Percentiles rank a stretch among this genome's conserved stretches.
Evolutionary conservation across 2,329 filamentous ascomycete species (phyloP).

Genomic region (Magnaporthiopsis incrustans): DNA sequence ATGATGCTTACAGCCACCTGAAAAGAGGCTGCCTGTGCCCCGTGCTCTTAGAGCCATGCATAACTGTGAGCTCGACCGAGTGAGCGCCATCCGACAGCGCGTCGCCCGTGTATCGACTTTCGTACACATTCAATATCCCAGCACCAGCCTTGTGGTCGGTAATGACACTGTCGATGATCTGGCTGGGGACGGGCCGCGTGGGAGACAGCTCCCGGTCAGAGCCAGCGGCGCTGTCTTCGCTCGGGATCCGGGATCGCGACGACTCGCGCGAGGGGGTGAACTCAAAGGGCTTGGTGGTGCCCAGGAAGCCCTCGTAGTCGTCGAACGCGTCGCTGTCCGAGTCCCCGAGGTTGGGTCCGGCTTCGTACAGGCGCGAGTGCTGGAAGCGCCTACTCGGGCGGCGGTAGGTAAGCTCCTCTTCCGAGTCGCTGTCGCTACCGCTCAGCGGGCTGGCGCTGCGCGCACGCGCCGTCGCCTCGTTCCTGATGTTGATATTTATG

Average conservation of each 20-base stretch:
- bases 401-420: too few relatives aligned
- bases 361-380: background rate
- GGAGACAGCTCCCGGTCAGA: background rate
- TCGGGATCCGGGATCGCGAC: background rate
- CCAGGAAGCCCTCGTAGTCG: conserved; percentile 1
- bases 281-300: background rate
- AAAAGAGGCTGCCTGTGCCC: conserved; percentile 2
- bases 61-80: background rate
- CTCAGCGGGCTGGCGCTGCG: background rate
- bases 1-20: conserved; percentile 2
- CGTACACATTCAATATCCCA: background rate
- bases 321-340: background rate
- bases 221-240: background rate
- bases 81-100: conserved; percentile 1
- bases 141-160: background rate
- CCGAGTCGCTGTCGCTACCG: background rate
- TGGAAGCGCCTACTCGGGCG: background rate
- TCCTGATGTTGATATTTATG: background rate
- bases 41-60: conserved; percentile 3
- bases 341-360: background rate
- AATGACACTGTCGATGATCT: background rate
- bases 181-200: background rate
- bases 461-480: background rate
- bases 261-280: conserved; percentile 1
- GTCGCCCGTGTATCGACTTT: conserved; percentile 2